These are phyloP conservation scores for Mycena kentingensis DNA, from an alignment of 768 basidiomycete species.

Conservation along the genomic window DNA sequence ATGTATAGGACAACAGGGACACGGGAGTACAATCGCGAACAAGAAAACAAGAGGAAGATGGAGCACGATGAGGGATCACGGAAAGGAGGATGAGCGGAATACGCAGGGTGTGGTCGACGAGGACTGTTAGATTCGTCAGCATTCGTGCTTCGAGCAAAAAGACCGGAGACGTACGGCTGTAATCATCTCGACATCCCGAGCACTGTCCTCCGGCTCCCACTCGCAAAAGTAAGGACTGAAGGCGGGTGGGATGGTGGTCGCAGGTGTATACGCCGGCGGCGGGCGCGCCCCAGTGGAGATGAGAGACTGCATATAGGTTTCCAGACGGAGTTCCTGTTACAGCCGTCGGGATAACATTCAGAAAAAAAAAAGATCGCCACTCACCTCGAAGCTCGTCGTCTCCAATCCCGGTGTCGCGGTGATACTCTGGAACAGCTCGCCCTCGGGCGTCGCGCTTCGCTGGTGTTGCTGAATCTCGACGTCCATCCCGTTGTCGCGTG, in stretches of 20 bases:
- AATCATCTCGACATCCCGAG: constrained; percentile 9
- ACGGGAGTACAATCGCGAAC: too few relatives aligned
- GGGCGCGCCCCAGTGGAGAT: constrained; percentile 22
- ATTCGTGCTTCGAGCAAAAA: too few relatives aligned
- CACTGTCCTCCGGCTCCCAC: neutral
- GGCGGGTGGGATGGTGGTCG: constrained; percentile 14
- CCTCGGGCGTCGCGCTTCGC: constrained; percentile 3
- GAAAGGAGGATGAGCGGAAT: too few relatives aligned
- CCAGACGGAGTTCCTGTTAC: constrained; percentile 17
- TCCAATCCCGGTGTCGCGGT: constrained; percentile 18
- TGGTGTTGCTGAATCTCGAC: neutral
- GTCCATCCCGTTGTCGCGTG: neutral
- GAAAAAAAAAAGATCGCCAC: neutral
- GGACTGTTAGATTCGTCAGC: too few relatives aligned
- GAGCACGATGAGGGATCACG: too few relatives aligned
- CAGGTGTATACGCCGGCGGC: constrained; percentile 9
- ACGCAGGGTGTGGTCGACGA: too few relatives aligned
- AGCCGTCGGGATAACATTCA: neutral
- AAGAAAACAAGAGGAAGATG: too few relatives aligned
- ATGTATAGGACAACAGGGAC: too few relatives aligned
- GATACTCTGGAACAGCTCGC: constrained; percentile 21
- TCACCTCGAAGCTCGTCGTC: constrained; percentile 19
- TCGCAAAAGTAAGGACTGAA: constrained; percentile 11
- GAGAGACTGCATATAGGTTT: constrained; percentile 20
- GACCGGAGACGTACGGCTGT: too few relatives aligned